Base-by-base conservation (phyloP, 73 alveolate species). In the Paramecium sexaurelia region DNA sequence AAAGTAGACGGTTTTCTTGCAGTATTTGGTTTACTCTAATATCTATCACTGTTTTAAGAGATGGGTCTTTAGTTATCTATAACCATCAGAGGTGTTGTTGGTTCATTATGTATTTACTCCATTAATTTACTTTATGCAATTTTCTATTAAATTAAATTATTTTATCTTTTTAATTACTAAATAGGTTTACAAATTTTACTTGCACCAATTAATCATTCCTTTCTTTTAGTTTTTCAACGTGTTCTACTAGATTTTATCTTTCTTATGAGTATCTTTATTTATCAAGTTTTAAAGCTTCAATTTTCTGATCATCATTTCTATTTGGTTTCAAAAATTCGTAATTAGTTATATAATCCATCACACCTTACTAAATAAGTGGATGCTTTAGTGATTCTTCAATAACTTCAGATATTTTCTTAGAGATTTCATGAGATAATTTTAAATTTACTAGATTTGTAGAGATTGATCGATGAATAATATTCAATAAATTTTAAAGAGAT, bases 1-100 rank as follows among this genome's bases (percentile, higher is more conserved):
- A 78, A 78, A 1, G 90, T 78, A 9, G 90, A 78, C n/a, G 90
- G 90, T 78, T 78, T 78, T 27, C 90, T 78, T 22, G 87, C 87
- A n/a, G 87, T 73, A 19, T 71, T 71, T 71, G 68, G 71, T 24
- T 78, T 78, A 15, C 55, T 13, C 19, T 10, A 37, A 78, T 43
- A 29, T 43, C 90, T 78, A 17, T 78, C 90, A 41, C 75, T 24
- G n/a, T 45, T 29, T 78, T 78, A 27, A 41, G 90, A 78, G 27
- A 37, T 32, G 32, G 90, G 90, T 13, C 90, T 37, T 43, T 41
- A 24, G 17, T 78, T 78, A 11, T 78, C 71, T 29, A 43, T 78
- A 33, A 45, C 56, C 56, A 35, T 37, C 32, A 78, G 43, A 22
- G 73, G 43, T 13, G 71, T 39, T 41, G 43, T 78, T 7, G 40